Base-by-base conservation (phyloP, 768 basidiomycete species). In the Suillus spraguei region DNA sequence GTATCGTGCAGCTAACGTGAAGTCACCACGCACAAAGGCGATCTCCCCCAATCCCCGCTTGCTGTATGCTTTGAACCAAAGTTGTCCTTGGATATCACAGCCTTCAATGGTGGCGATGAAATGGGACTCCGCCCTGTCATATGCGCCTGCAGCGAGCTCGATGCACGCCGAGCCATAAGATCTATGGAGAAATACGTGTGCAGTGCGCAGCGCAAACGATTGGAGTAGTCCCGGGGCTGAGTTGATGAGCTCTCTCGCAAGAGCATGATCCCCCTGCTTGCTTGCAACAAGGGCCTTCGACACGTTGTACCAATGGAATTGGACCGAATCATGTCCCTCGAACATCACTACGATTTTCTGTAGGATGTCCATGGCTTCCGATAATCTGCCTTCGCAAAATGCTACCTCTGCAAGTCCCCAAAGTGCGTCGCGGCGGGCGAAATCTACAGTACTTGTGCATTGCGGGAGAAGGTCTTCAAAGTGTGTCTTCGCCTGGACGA, bases 241-340 rank as follows among this genome's bases (percentile, higher is more conserved):
- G 44, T 11, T 4, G n/a, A 46, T 11, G n/a, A 46, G n/a, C 44
- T 46, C n/a, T 1, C 44, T 46, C 2, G 44, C n/a, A 13, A 46
- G 11, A n/a, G n/a, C 44, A 46, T n/a, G 3, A 22, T 46, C 10
- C 44, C n/a, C 44, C 10, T 46, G 44, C 20, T 22, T n/a, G n/a
- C 44, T 13, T 13, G n/a, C 44, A 22, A 22, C 44, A 46, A 5
- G 9, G 4, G 44, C 44, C n/a, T 46, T 46, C n/a, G 2, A 46
- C 0, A 5, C 5, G 0, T 4, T 5, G 8, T n/a, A 44, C 44
- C 20, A 49, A 3, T 17, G 16, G 7, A 4, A 3, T 16, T 2
- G 0, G 1, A 9, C 0, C 0, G 24, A 28, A 9, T 1, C 1
- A 9, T 50, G 24, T 28, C 47, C 47, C 14, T 50, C 2, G 3